These are phyloP conservation scores for Musa troglodytarum DNA, from an alignment of 176 grass and related monocot genomes.

Conservation along the genomic window DNA sequence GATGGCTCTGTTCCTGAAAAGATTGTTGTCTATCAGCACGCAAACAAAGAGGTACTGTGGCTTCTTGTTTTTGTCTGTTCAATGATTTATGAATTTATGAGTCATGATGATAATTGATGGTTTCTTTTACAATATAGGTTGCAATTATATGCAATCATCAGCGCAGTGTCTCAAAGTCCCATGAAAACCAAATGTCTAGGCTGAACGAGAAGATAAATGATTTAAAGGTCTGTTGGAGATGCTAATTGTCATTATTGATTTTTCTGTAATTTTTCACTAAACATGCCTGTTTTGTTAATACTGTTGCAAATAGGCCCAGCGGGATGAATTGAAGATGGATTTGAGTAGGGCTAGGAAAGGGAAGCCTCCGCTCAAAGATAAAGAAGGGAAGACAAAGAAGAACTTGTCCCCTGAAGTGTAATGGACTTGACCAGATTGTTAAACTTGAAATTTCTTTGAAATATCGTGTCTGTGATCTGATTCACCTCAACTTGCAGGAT, in stretches of 20 bases:
- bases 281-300: background rate
- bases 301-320: constrained; percentile 35
- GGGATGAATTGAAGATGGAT: constrained; percentile 67
- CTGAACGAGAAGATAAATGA: constrained; percentile 92
- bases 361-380: constrained; percentile 59
- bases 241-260: constrained; percentile 13
- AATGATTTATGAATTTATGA: background rate
- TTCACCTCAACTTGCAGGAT: constrained; percentile 59
- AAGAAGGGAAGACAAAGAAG: constrained; percentile 81
- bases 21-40: constrained; percentile 77
- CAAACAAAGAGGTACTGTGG: constrained; percentile 74
- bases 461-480: constrained; percentile 14
- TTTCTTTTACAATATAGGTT: constrained; percentile 49
- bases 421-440: constrained; percentile 24
- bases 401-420: constrained; percentile 75
- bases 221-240: constrained; percentile 46
- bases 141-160: constrained; percentile 99
- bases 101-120: background rate
- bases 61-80: constrained; percentile 7
- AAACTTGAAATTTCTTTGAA: constrained; percentile 14
- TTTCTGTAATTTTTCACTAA: background rate
- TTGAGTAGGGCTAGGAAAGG: constrained; percentile 71
- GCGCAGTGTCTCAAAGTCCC: constrained; percentile 86
- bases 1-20: constrained; percentile 80
- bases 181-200: constrained; percentile 79